phyloP scores from a whole-genome alignment of 352 stramenopile species.

The Globisporangium alternatum region DNA sequence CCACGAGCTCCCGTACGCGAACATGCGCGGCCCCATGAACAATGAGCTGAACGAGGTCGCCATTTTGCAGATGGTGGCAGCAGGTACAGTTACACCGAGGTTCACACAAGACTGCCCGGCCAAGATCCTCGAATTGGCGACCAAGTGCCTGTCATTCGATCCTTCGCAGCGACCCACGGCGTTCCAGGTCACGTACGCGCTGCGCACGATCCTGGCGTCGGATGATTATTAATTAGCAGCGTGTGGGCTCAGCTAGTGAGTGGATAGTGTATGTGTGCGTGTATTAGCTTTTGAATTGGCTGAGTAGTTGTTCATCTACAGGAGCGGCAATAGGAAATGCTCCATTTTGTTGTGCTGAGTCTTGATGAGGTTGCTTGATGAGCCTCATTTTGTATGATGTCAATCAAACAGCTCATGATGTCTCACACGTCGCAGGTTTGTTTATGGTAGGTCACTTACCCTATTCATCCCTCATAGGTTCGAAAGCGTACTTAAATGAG shows the following conservation, averaged over 20 bases:
- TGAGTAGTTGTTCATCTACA: background rate
- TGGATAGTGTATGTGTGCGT: background rate
- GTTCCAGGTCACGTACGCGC: conserved; percentile 28
- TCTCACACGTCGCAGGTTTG: conserved; percentile 15
- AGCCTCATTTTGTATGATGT: background rate
- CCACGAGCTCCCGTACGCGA: conserved; percentile 36
- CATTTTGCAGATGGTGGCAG: conserved; percentile 40
- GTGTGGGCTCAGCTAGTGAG: too few species aligned
- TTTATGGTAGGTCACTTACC: background rate
- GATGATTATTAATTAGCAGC: conserved; percentile 16
- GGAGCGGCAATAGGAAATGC: background rate
- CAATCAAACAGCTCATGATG: background rate
- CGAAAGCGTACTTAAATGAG: conserved; percentile 6
- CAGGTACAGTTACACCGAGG: conserved; percentile 25
- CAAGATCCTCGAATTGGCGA: conserved; percentile 29
- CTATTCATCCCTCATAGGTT: background rate
- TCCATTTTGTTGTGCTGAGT: conserved; percentile 1
- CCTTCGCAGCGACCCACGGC: conserved; percentile 27
- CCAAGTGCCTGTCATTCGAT: conserved; percentile 30
- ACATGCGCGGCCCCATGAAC: conserved; percentile 20
- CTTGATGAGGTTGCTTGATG: background rate
- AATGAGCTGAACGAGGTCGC: conserved; percentile 36
- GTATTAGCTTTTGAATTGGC: conserved; percentile 9
- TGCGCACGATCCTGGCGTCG: conserved; percentile 30
- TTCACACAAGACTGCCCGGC: conserved; percentile 28